A percentile compares a stretch with the other conserved stretches of the same genome.
Conservation (phyloP, 768 basidiomycete species). For the Crassisporium funariophilum region DNA sequence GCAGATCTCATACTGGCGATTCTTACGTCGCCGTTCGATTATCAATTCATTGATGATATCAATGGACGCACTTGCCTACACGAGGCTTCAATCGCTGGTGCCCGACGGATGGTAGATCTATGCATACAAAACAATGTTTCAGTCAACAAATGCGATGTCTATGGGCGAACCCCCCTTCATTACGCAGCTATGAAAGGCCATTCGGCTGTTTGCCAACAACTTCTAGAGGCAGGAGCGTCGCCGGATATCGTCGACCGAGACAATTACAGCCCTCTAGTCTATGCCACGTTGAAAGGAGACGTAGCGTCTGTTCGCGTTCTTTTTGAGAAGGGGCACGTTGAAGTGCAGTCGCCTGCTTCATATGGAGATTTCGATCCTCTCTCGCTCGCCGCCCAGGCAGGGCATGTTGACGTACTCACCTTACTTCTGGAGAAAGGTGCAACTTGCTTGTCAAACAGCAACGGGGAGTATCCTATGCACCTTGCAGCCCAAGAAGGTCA, state of each 20-base stretch:
- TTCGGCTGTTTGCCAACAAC: constrained; percentile 67
- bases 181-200: constrained; percentile 96
- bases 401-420: constrained; percentile 80
- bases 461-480: constrained; percentile 97
- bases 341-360: constrained; percentile 56
- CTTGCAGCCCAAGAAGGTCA: constrained; percentile 94
- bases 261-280: constrained; percentile 92
- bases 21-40: constrained; percentile 76
- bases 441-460: constrained; percentile 80
- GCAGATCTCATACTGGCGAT: constrained; percentile 75
- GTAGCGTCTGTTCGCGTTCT: constrained; percentile 84
- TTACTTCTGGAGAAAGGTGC: constrained; percentile 80
- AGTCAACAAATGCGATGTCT: constrained; percentile 80
- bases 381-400: constrained; percentile 88
- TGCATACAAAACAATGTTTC: constrained; percentile 76
- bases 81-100: constrained; percentile 88
- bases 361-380: constrained; percentile 81
- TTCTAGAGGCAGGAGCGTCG: constrained; percentile 69
- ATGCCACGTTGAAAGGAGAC: constrained; percentile 86
- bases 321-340: constrained; percentile 68
- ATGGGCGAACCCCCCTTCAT: constrained; percentile 92
- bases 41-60: constrained; percentile 93
- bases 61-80: constrained; percentile 94
- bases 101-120: constrained; percentile 71
- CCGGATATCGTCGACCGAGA: constrained; percentile 84